Base-by-base conservation (phyloP, 495 filamentous ascomycete species). In the Hyaloscypha hepaticicola region DNA sequence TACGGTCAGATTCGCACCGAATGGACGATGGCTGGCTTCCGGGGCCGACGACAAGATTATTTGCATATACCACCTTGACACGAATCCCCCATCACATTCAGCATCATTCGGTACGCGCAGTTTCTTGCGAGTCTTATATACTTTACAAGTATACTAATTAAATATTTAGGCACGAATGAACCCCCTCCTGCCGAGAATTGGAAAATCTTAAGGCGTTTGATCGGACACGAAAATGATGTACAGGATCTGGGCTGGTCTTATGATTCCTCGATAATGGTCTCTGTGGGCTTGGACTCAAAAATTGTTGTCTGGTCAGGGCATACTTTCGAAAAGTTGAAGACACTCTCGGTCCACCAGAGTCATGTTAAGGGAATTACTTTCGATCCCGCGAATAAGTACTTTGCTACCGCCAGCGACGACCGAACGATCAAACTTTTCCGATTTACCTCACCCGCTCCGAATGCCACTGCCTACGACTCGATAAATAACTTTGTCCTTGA, bases 361-460 rank as follows among this genome's bases (percentile, higher is more conserved):
- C 95, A 97, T 72, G 96, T 99, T 73, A 99, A 99, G 75, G 95
- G 95, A 26, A 91, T 99, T 71, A 96, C 93, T 1, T 99, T 99
- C 72, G 95, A 99, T 72, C 95, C 95, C 1, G 96, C 96, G 22
- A 98, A 97, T 78, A 98, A 98, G 72, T 98, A 96, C 79, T 99
- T 99, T 77, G 95, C 95, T 28, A 99, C 95, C 1, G 93, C 95
- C 0, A 96, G 91, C 77, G 95, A 99, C 73, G 95, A 99, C 73
- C 88, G 95, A 31, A 92, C 92, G 7, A 95, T 99, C 76, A 96
- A 96, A 73, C 90, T 99, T 64, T 97, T 96, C 77, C 89, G 93
- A 59, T 99, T 96, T 74, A 96, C 88, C 16, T 88, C 93, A 2
- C 95, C 95, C 0, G 81, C 86, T 0, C 89, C 94, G n/a, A 97